phyloP scores from a whole-genome alignment of 2,329 filamentous ascomycete genomes.

The Cladobotryum mycophilum region DNA sequence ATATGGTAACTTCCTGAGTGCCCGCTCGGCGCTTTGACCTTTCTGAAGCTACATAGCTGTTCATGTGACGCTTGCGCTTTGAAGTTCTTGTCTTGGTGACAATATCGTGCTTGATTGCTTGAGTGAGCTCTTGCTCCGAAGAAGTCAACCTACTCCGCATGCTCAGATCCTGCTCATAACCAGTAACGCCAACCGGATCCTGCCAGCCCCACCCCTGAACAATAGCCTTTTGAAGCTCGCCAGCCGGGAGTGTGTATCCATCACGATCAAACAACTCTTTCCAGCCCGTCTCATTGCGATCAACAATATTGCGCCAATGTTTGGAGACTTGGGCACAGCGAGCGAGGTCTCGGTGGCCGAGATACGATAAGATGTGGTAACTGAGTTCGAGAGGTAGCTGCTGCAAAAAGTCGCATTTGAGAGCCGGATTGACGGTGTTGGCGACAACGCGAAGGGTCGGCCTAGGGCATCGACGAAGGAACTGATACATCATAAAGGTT shows the following conservation, averaged over 20 bases:
- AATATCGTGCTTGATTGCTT: constrained; percentile 35
- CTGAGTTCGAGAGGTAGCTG: constrained; percentile 81
- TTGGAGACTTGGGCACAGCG: constrained; percentile 89
- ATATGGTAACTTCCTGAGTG: constrained; percentile 38
- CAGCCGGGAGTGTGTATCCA: constrained; percentile 69
- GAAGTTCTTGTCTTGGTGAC: constrained; percentile 41
- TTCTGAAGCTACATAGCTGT: constrained; percentile 39
- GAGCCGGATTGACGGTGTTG: constrained; percentile 82
- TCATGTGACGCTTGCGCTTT: constrained; percentile 51
- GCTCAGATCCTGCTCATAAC: constrained; percentile 76
- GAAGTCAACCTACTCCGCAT: constrained; percentile 45
- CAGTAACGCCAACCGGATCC: constrained; percentile 67
- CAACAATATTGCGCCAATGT: constrained; percentile 84
- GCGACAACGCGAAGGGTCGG: constrained; percentile 86
- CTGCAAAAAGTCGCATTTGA: constrained; percentile 89
- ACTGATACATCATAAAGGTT: constrained; percentile 93
- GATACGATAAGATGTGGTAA: constrained; percentile 78
- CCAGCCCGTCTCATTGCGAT: constrained; percentile 93
- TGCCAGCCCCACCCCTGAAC: constrained; percentile 97
- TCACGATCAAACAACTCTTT: constrained; percentile 84
- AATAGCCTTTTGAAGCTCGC: constrained; percentile 81
- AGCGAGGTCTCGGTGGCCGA: constrained; percentile 81
- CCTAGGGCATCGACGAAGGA: constrained; percentile 80
- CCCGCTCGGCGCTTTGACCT: constrained; percentile 49
- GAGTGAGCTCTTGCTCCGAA: constrained; percentile 46